phyloP scores from a whole-genome alignment of 2,329 filamentous ascomycete species.

The Xylariaceae sp. region DNA sequence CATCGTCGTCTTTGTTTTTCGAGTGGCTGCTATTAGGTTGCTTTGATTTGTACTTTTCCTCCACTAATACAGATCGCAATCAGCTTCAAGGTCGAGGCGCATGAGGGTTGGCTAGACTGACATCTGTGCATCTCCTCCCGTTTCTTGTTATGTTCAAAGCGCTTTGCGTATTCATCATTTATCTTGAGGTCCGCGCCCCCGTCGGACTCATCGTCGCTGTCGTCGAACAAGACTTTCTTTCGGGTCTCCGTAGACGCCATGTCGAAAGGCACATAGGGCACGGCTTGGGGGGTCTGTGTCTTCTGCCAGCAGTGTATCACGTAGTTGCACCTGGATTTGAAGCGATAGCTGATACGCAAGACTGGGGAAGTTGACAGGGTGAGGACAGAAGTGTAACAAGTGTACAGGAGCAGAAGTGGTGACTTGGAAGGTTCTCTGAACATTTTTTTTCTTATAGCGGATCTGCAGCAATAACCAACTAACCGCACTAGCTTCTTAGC shows the following conservation, averaged over 20 bases:
- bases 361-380: neutral
- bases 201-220: constrained; percentile 48
- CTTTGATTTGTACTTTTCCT: constrained; percentile 70
- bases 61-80: constrained; percentile 53
- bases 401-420: too few relatives aligned
- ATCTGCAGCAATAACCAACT: too few relatives aligned
- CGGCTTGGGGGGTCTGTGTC: neutral
- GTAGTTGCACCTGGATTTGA: neutral
- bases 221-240: constrained; percentile 53
- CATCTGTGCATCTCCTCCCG: constrained; percentile 75
- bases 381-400: neutral
- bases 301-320: neutral
- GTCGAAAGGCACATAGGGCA: constrained; percentile 20
- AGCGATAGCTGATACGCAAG: neutral
- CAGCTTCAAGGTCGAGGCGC: constrained; percentile 10
- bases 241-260: constrained; percentile 28
- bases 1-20: constrained; percentile 48
- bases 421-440: neutral
- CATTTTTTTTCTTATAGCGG: constrained; percentile 3
- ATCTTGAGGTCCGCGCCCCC: constrained; percentile 62
- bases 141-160: constrained; percentile 97
- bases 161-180: constrained; percentile 82
- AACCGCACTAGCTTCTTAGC: too few relatives aligned
- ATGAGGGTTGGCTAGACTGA: constrained; percentile 38
- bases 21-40: constrained; percentile 40